phyloP scores from a whole-genome alignment of 2,329 filamentous ascomycete species.

The Chrysoporthe austroafricana region DNA sequence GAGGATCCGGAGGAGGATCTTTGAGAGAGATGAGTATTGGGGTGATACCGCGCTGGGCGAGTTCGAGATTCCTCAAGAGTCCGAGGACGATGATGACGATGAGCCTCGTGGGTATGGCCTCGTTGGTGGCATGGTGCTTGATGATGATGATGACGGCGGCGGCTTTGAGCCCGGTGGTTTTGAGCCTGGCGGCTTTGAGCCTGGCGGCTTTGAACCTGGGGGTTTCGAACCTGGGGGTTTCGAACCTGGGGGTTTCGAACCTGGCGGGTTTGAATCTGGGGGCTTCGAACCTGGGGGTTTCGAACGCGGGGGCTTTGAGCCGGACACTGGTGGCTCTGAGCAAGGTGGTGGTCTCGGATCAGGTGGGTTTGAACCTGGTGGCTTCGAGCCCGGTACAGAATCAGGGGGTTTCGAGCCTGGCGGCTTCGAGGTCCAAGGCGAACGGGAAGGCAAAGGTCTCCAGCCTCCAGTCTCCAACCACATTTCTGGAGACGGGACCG shows the following conservation, averaged over 20 bases:
- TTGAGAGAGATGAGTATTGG: constrained; percentile 34
- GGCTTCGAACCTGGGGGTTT: constrained; percentile 16
- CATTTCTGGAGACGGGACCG: neutral
- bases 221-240: constrained; percentile 16
- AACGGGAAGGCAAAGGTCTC: too few relatives aligned
- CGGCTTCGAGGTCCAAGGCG: too few relatives aligned
- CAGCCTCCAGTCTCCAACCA: neutral
- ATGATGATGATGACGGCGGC: constrained; percentile 11
- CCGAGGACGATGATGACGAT: constrained; percentile 30
- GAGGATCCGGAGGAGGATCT: constrained; percentile 75
- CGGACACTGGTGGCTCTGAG: constrained; percentile 21
- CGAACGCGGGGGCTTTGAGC: constrained; percentile 22
- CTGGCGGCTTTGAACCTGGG: constrained; percentile 2
- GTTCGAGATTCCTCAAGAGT: constrained; percentile 31
- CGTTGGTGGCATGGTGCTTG: constrained; percentile 5
- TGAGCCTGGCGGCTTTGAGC: neutral
- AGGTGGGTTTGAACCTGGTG: too few relatives aligned
- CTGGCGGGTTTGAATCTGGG: constrained; percentile 2
- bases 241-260: neutral
- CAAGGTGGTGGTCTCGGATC: neutral
- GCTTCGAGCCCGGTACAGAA: too few relatives aligned
- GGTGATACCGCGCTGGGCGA: constrained; percentile 11
- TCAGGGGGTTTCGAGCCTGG: too few relatives aligned
- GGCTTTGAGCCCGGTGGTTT: constrained; percentile 17
- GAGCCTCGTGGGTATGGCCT: constrained; percentile 16